These are phyloP conservation scores for Paspalum notatum DNA, from an alignment of 176 grass and related monocot species.

Conservation along the genomic window DNA sequence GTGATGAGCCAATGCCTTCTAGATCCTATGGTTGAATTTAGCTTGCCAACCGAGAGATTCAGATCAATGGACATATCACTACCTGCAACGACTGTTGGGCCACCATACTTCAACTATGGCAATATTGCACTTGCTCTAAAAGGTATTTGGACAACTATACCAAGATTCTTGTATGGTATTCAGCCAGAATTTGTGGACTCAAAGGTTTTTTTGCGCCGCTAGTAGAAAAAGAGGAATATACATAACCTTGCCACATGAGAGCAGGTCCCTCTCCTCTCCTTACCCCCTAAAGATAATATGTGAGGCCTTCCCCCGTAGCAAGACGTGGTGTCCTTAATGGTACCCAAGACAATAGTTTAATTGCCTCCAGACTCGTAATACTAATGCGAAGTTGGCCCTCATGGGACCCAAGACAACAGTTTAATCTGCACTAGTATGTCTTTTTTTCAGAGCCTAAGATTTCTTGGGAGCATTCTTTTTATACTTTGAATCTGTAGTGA, in stretches of 20 bases:
- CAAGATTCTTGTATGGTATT: constrained; percentile 70
- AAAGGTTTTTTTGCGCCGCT: constrained; percentile 69
- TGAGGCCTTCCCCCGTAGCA: constrained; percentile 64
- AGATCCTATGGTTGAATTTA: constrained; percentile 78
- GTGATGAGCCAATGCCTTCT: constrained; percentile 49
- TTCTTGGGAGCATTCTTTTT: background rate
- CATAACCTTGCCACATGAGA: constrained; percentile 75
- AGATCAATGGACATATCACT: constrained; percentile 35
- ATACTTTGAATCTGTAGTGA: background rate
- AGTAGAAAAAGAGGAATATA: constrained; percentile 73
- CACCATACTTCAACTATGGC: constrained; percentile 86
- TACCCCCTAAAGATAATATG: constrained; percentile 64
- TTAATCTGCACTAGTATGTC: background rate
- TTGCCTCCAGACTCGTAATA: constrained; percentile 70
- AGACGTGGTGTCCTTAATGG: constrained; percentile 78
- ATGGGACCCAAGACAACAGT: too few relatives aligned
- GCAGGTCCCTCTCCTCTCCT: constrained; percentile 59
- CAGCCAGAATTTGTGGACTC: constrained; percentile 81
- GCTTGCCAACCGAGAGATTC: constrained; percentile 49
- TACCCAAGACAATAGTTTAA: constrained; percentile 80
- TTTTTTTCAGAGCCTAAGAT: background rate
- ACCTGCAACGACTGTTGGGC: constrained; percentile 59
- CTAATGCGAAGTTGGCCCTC: constrained; percentile 44
- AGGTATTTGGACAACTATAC: constrained; percentile 70
- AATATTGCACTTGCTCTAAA: constrained; percentile 80